Conservation (phyloP, 805 yeast species). For the Suhomyces faveliae region DNA sequence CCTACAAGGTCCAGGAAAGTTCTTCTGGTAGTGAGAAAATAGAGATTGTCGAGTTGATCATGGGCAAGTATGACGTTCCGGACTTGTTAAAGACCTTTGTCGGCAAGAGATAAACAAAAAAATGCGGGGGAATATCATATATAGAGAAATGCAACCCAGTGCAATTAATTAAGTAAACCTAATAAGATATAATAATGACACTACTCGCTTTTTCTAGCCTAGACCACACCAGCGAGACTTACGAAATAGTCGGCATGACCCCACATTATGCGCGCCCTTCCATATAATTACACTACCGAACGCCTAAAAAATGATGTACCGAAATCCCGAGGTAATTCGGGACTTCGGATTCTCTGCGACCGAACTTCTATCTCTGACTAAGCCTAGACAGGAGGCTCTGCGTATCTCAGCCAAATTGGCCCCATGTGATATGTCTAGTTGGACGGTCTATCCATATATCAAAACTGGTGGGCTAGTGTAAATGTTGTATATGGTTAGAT, state of each 20-base stretch:
- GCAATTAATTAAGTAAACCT: not conserved
- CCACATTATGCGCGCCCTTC: not conserved
- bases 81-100: constrained; percentile 17
- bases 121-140: not conserved
- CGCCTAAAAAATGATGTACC: not conserved
- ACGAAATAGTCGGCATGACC: not conserved
- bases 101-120: not conserved
- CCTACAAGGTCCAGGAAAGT: constrained; percentile 10
- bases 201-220: no score
- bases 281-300: not conserved
- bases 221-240: no score
- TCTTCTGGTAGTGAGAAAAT: constrained; percentile 16
- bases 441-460: no score
- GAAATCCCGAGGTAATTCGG: constrained; percentile 5
- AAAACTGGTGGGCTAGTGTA: no score
- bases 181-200: no score
- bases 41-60: constrained; percentile 24
- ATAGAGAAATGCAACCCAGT: not conserved
- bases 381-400: no score
- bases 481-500: no score
- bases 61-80: constrained; percentile 28
- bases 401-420: no score
- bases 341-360: not conserved
- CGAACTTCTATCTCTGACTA: not conserved
- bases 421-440: not conserved